Evolutionary conservation across 331 rosid genomes (phyloP).

Genomic region (Rosa hybrid): DNA sequence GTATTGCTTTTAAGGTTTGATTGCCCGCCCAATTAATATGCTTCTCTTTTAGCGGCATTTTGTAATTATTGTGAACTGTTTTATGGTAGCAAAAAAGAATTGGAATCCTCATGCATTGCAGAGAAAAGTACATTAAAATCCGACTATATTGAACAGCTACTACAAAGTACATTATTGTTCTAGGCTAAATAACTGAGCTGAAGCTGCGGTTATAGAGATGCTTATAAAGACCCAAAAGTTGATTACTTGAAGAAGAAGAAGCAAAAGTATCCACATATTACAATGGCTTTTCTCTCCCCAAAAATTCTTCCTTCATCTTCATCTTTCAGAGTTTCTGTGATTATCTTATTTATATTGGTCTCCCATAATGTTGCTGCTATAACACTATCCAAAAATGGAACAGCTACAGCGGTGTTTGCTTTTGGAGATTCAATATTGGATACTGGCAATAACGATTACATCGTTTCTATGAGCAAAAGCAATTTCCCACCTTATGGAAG

Average conservation of each 20-base stretch:
- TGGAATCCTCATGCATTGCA: not conserved
- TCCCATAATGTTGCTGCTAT: not conserved
- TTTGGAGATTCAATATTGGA: not conserved
- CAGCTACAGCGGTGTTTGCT: not conserved
- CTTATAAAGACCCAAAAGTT: not conserved
- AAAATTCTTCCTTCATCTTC: not conserved
- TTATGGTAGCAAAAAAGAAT: not conserved
- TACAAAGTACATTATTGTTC: not conserved
- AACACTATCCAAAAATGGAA: not conserved
- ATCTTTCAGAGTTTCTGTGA: not conserved
- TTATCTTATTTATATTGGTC: not conserved
- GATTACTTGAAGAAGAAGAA: not conserved
- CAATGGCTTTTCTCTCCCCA: not conserved
- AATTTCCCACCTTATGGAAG: constrained; percentile 72
- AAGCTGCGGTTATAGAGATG: not conserved
- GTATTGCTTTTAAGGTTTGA: not conserved
- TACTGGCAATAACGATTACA: constrained; percentile 12
- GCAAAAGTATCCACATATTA: not conserved
- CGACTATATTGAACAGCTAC: not conserved
- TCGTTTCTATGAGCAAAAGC: constrained; percentile 19
- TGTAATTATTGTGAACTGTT: not conserved
- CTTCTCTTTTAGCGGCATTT: not conserved
- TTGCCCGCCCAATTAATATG: not conserved
- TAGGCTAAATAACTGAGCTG: not conserved
- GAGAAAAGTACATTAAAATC: not conserved